phyloP scores from a whole-genome alignment of 495 filamentous ascomycete genomes.

The Penicillium silybi region DNA sequence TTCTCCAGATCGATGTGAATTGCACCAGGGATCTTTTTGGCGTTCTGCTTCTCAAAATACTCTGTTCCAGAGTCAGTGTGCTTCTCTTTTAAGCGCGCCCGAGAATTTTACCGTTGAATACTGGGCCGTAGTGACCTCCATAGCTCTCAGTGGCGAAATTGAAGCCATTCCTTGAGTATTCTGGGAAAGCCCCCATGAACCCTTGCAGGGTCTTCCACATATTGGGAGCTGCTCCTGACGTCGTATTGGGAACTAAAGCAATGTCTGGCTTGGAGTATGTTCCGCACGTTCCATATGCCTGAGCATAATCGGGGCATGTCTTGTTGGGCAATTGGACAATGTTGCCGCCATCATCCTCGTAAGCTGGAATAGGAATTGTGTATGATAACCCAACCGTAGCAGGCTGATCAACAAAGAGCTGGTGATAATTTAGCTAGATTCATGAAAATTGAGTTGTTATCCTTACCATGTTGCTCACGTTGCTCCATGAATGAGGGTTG shows the following conservation, averaged over 20 bases:
- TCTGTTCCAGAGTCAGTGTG: slow-evolving; percentile 21
- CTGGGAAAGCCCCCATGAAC: slow-evolving; percentile 61
- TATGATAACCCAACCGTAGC: slow-evolving; percentile 58
- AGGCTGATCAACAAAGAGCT: slow-evolving; percentile 55
- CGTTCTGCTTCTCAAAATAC: slow-evolving; percentile 35
- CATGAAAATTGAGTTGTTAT: not conserved
- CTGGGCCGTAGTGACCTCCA: slow-evolving; percentile 59
- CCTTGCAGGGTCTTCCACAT: slow-evolving; percentile 59
- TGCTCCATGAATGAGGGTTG: slow-evolving; percentile 60
- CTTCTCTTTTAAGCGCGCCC: slow-evolving; percentile 51
- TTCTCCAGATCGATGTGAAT: slow-evolving; percentile 52
- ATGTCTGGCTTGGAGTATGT: slow-evolving; percentile 52
- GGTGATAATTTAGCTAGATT: not conserved
- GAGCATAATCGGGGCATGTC: slow-evolving; percentile 53
- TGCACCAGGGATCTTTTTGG: slow-evolving; percentile 25
- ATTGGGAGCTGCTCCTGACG: slow-evolving; percentile 50
- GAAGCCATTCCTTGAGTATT: slow-evolving; percentile 53
- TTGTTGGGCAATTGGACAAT: slow-evolving; percentile 37
- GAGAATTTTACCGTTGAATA: slow-evolving; percentile 40
- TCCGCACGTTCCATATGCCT: slow-evolving; percentile 41
- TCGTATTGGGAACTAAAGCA: slow-evolving; percentile 51
- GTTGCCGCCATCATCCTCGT: slow-evolving; percentile 28
- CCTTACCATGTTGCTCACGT: slow-evolving; percentile 52
- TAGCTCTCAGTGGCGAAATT: slow-evolving; percentile 60
- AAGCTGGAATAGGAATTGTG: slow-evolving; percentile 49